A percentile compares a stretch with the other conserved stretches of the same genome.
These are phyloP conservation scores for Blepharisma stoltei DNA, from an alignment of 73 alveolate species.

Conservation along the genomic window DNA sequence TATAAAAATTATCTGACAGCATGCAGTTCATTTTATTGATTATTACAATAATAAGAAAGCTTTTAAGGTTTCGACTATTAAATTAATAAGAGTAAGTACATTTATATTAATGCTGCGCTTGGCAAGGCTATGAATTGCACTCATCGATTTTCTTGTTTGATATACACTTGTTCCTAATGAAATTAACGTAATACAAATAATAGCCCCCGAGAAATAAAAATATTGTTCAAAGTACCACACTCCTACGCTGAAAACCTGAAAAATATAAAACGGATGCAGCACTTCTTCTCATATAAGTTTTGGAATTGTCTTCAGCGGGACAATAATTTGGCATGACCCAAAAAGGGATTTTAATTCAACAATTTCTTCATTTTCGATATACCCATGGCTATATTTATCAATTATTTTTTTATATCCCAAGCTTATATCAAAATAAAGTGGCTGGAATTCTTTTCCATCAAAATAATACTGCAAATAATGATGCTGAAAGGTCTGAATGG, in stretches of 20 bases:
- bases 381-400: slow-evolving; percentile 64
- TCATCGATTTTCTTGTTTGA: not conserved
- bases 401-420: slow-evolving; percentile 38
- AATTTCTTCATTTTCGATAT: slow-evolving; percentile 14
- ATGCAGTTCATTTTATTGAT: too few relatives aligned
- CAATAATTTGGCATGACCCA: slow-evolving; percentile 56
- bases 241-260: slow-evolving; percentile 54
- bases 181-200: not conserved
- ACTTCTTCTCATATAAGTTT: slow-evolving; percentile 43
- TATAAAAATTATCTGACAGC: too few relatives aligned
- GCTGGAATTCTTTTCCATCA: not conserved
- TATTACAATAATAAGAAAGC: too few relatives aligned
- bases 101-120: not conserved
- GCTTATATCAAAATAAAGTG: not conserved
- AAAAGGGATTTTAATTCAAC: slow-evolving; percentile 14
- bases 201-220: not conserved
- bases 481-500: not conserved
- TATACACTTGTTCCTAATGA: slow-evolving; percentile 5
- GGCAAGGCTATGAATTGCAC: not conserved
- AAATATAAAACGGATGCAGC: slow-evolving; percentile 76
- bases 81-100: too few relatives aligned
- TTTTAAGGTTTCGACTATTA: too few relatives aligned
- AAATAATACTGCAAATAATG: not conserved
- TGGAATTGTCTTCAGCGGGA: slow-evolving; percentile 41
- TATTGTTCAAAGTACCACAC: slow-evolving; percentile 88